phyloP scores from a whole-genome alignment of 306 rosid genomes.

The Erythrophleum fordii region DNA sequence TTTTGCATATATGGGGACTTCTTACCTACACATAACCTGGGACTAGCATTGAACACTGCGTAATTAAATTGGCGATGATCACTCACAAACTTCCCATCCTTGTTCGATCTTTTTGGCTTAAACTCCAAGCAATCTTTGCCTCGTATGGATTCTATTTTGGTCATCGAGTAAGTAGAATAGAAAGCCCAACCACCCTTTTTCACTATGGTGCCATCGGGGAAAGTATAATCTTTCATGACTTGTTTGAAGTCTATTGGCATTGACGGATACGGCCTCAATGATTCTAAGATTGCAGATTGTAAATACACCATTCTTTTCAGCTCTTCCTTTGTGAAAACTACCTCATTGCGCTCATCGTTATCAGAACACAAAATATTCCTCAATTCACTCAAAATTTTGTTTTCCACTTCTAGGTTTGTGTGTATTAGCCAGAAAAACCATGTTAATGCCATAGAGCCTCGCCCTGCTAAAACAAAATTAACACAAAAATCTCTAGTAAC shows the following conservation, averaged over 20 bases:
- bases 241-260: slow-evolving; percentile 55
- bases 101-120: no score
- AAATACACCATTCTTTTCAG: slow-evolving; percentile 53
- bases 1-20: no score
- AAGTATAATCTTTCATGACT: slow-evolving; percentile 43
- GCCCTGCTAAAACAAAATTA: slow-evolving; percentile 56
- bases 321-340: slow-evolving; percentile 39
- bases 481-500: slow-evolving; percentile 48
- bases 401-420: slow-evolving; percentile 36
- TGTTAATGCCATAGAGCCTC: slow-evolving; percentile 56
- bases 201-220: slow-evolving; percentile 40
- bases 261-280: slow-evolving; percentile 56
- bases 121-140: no score
- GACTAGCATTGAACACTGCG: no score
- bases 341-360: not conserved
- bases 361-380: slow-evolving; percentile 9
- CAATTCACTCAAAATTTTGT: slow-evolving; percentile 38
- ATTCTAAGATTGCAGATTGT: slow-evolving; percentile 52
- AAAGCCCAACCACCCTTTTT: slow-evolving; percentile 45
- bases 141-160: slow-evolving; percentile 50
- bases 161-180: slow-evolving; percentile 48
- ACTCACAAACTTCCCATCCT: no score
- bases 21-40: no score
- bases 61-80: no score
- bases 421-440: slow-evolving; percentile 63